A percentile compares a stretch with the other conserved stretches of the same genome.
Evolutionary conservation across 2,329 filamentous ascomycete species (phyloP).

Genomic region (Tolypocladium endophyticum): DNA sequence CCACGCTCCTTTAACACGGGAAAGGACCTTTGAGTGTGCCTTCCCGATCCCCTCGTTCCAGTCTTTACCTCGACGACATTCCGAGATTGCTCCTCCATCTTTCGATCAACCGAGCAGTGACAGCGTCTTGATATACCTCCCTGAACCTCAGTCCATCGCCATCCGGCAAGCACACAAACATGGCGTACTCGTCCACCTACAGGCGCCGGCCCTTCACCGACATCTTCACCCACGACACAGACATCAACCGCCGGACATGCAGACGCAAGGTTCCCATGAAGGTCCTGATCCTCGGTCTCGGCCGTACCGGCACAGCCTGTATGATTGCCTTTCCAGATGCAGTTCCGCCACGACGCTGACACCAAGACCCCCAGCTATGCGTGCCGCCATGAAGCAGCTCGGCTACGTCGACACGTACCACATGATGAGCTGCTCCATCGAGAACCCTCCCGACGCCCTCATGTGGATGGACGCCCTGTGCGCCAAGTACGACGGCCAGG

Average conservation of each 20-base stretch:
- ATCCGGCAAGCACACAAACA: slow-evolving; percentile 5
- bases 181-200: slow-evolving; percentile 19
- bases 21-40: not conserved
- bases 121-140: not conserved
- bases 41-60: not conserved
- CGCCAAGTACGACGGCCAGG: slow-evolving; percentile 31
- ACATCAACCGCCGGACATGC: slow-evolving; percentile 57
- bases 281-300: slow-evolving; percentile 58
- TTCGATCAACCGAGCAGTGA: not conserved
- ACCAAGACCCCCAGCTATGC: slow-evolving; percentile 35
- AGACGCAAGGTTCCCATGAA: slow-evolving; percentile 61
- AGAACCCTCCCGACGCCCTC: slow-evolving; percentile 47
- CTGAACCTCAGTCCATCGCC: not conserved
- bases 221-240: slow-evolving; percentile 54
- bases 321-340: slow-evolving; percentile 16
- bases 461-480: slow-evolving; percentile 62
- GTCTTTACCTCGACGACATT: not conserved
- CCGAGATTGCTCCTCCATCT: not conserved
- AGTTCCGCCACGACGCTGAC: not conserved
- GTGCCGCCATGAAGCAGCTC: slow-evolving; percentile 53
- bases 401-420: slow-evolving; percentile 63
- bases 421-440: slow-evolving; percentile 60
- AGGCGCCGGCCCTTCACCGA: slow-evolving; percentile 37
- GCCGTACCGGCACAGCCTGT: slow-evolving; percentile 62
- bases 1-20: not conserved